These are phyloP conservation scores for Rhizophora apiculata DNA, from an alignment of 345 rosid species.

Conservation along the genomic window DNA sequence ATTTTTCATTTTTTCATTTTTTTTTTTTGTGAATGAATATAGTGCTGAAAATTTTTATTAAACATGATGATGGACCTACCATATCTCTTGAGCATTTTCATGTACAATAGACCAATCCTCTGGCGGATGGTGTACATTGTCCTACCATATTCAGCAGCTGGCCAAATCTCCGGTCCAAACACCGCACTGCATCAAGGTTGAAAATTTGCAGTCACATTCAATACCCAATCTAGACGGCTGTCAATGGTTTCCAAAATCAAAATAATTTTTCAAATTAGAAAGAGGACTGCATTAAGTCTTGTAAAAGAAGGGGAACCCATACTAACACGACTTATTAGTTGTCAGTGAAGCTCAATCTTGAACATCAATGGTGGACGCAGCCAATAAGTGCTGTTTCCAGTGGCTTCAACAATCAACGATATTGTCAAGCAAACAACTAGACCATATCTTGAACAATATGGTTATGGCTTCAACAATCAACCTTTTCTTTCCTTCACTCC, in stretches of 20 bases:
- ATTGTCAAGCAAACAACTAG: no score
- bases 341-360: no score
- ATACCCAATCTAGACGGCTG: not conserved
- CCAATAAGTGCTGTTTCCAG: no score
- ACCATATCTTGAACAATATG: no score
- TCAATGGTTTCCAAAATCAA: not conserved
- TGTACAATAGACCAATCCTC: slow-evolving; percentile 84
- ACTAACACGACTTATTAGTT: no score
- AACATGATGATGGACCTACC: slow-evolving; percentile 39
- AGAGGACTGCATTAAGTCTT: not conserved
- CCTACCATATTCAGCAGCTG: slow-evolving; percentile 96
- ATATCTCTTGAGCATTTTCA: slow-evolving; percentile 81
- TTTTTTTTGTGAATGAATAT: not conserved
- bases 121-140: slow-evolving; percentile 97
- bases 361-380: no score
- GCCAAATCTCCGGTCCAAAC: slow-evolving; percentile 98
- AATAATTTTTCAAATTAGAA: not conserved
- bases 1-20: no score
- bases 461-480: no score
- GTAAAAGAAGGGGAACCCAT: no score
- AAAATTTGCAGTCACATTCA: slow-evolving; percentile 23
- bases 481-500: no score
- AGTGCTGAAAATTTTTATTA: not conserved
- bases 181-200: slow-evolving; percentile 82
- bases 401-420: no score